Evolutionary conservation across 176 grass and related monocot species (phyloP), one percentile per base, ranked within the genome.

Genomic region (Hordeum vulgare): DNA sequence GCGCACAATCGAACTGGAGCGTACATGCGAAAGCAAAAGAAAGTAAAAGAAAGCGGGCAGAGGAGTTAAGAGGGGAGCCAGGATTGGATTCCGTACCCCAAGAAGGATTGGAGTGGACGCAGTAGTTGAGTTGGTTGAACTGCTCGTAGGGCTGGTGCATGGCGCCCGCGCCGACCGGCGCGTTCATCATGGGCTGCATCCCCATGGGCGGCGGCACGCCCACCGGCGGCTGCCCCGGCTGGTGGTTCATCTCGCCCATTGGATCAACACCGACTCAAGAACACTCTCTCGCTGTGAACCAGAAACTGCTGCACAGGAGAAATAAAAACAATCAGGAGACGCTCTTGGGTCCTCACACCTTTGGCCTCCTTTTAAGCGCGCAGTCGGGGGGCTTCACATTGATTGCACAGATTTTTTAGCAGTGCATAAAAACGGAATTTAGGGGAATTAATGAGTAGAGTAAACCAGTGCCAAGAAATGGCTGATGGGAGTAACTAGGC

Each of bases 101-200:
- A 1, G 88, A 80, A 37, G 97, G 97, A 79, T 99, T 99, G 3
- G 93, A 99, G 61, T 99, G 93, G 79, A 99, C 83, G 88, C 97
- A 99, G 81, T 88, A 99, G n/a, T 81, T 70, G 49, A 96, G 87
- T 68, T 92, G 87, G 53, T 90, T 58, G 56, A 99, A 90, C 88
- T 99, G 97, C 84, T 96, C 93, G 17, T 87, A 81, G 4, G 97
- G 91, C 33, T 5, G 83, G 83, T 89, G 77, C 28, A 89, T 27
- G 51, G 89, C 87, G 5, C 87, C 89, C 2, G 61, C 77, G 29
- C 88, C 88, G 53, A 89, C 78, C 5, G 37, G 60, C 27, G 57
- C 86, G 9, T 20, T 81, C 80, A 85, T 75, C 72, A 81, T 72
- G 45, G 69, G 37, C 60, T 59, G 83, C 77, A 86, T 67, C 65